Base-by-base conservation (phyloP, 2,329 filamentous ascomycete genomes). In the Cladophialophora psammophila region DNA sequence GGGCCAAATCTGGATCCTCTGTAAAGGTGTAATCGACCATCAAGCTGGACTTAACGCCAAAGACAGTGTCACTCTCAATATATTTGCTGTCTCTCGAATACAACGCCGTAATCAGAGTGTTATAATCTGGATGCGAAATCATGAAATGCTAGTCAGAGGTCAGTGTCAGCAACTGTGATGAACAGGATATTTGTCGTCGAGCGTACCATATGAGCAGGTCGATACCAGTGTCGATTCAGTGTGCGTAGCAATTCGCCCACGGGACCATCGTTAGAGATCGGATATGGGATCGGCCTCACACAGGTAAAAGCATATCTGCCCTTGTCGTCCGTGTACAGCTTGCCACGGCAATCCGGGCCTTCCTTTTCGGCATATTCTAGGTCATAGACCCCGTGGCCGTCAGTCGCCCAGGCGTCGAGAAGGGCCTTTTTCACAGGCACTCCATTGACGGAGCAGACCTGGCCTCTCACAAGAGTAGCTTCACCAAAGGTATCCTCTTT, bases 11-110 rank as follows among this genome's bases (percentile, higher is more conserved):
- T 6, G 18, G 10, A 32, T 60, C 57, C 15, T 60, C 38, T 4
- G 36, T 31, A 20, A 20, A 60, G 10, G 20, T 31, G 38, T 31
- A 60, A 18, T 87, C 82, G 48, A 87, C 83, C 57, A 87, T 82
- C 45, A 87, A 78, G 65, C 87, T 85, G 65, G 87, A 83, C 80
- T 87, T 88, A 77, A 88, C 86, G 9, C 86, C 86, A 72, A 87
- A 88, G 62, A 87, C 86, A 58, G 85, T 85, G 78, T 88, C 86
- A 70, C 84, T 86, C 66, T 79, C 77, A 40, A 87, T 80, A 75
- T 85, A 85, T 34, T 82, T 84, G 79, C 87, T 86, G 74, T 86
- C 84, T 64, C 81, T 82, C 72, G 85, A 85, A 77, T 86, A 87
- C 74, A 87, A 80, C 77, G 87, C 84, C 64, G 84, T 86, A 74